A percentile compares a stretch with the other conserved stretches of the same genome.
These are phyloP conservation scores for Panicum miliaceum DNA, from an alignment of 176 grass and related monocot genomes.

Conservation along the genomic window DNA sequence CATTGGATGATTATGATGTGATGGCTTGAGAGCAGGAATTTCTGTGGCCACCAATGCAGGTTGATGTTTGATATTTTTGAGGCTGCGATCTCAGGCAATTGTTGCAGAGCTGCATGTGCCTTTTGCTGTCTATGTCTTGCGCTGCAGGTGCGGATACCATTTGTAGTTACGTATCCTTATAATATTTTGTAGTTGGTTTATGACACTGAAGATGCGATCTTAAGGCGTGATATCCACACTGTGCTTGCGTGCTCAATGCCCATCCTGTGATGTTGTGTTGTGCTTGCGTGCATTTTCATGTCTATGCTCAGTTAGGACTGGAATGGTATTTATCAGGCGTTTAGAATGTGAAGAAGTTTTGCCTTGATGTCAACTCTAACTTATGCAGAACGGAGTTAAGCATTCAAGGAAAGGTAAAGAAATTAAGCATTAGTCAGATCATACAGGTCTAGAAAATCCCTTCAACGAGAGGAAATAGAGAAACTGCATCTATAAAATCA, in stretches of 20 bases:
- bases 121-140: neutral
- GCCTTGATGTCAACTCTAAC: neutral
- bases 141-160: neutral
- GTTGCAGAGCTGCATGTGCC: conserved; percentile 9
- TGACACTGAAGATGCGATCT: neutral
- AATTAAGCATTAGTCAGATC: neutral
- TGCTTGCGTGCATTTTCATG: neutral
- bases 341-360: neutral
- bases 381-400: neutral
- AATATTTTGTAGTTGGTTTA: neutral
- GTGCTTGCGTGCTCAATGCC: neutral
- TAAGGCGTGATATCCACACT: neutral
- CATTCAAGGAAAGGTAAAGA: neutral
- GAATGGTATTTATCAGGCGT: neutral
- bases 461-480: neutral
- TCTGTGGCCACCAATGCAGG: neutral
- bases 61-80: neutral
- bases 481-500: neutral
- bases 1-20: conserved; percentile 74
- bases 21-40: conserved; percentile 46
- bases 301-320: neutral
- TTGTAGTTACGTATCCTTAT: neutral
- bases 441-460: neutral
- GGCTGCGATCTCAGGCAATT: neutral
- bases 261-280: too few species aligned